Evolutionary conservation across 2,329 filamentous ascomycete species (phyloP), one percentile per base, ranked within the genome.

Genomic region (Alternaria panax): DNA sequence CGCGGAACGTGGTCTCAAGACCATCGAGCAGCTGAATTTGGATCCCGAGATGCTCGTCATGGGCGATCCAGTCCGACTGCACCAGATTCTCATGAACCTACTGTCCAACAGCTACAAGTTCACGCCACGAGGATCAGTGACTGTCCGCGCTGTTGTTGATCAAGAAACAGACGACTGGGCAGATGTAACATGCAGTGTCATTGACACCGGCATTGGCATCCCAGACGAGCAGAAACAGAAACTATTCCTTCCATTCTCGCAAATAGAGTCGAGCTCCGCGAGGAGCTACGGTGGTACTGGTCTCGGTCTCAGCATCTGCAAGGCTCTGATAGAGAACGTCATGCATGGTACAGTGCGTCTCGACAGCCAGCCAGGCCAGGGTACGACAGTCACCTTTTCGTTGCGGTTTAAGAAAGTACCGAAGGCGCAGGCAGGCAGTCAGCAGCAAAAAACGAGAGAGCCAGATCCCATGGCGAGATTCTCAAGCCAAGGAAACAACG

Each of bases 91-190:
- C 30, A 91, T 92, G 66, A 97, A 97, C 71, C 85, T 97, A 25
- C 90, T 97, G 42, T 91, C 91, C 63, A 97, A 97, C 80, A 94
- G 91, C 72, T 90, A 97, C 78, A 97, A 97, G 75, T 97, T 97
- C 74, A 97, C 93, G 0, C 91, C 93, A 57, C 86, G 90, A 58
- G 93, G 93, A 0, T 91, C 90, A 0, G 91, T 97, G 59, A 96
- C 92, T 0, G 92, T 97, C 51, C 88, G 88, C 46, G 92, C 92
- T 5, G 86, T 86, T 24, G 85, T 93, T 20, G 88, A 92, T 45
- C 82, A 83, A 7, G 91, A 97, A 73, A 89, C 88, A 9, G 83
- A 86, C 14, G 87, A 91, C 38, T 86, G 85, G 58, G 88, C 92
- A 7, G 89, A 88, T 25, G 83, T 97, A 55, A 93, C 90, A 2